Percentiles rank a stretch among this genome's conserved stretches.
phyloP scores from a whole-genome alignment of 108 stramenopile genomes.

The Nannochloropsis salina region DNA sequence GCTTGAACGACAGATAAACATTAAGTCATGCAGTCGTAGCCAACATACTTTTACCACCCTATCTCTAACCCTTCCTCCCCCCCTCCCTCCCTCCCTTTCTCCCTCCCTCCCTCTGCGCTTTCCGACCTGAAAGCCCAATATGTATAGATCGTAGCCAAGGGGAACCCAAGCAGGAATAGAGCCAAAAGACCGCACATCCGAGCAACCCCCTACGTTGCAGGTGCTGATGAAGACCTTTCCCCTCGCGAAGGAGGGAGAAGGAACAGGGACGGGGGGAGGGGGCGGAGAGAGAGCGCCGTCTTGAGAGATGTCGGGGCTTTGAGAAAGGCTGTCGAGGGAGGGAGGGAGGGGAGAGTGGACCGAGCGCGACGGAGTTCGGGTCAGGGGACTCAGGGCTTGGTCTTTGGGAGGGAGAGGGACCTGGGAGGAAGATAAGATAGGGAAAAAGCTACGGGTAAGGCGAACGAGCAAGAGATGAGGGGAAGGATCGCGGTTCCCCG shows the following conservation, averaged over 20 bases:
- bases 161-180: neutral
- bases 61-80: too few species aligned
- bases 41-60: too few species aligned
- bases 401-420: too few species aligned
- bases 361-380: too few species aligned
- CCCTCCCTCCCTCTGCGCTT: too few species aligned
- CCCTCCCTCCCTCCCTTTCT: too few species aligned
- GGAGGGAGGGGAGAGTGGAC: neutral
- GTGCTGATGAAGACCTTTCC: neutral
- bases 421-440: neutral
- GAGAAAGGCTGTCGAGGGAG: neutral
- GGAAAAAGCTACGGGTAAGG: neutral
- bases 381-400: too few species aligned
- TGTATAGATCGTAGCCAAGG: neutral
- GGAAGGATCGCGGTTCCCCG: neutral
- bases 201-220: neutral
- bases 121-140: neutral
- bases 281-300: neutral
- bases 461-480: neutral
- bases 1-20: too few species aligned
- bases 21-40: too few species aligned
- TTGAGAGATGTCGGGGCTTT: neutral
- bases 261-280: neutral
- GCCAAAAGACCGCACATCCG: neutral
- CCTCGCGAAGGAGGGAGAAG: neutral